Base-by-base conservation (phyloP, 2,329 filamentous ascomycete species). In the Mycosphaerella arachidis region DNA sequence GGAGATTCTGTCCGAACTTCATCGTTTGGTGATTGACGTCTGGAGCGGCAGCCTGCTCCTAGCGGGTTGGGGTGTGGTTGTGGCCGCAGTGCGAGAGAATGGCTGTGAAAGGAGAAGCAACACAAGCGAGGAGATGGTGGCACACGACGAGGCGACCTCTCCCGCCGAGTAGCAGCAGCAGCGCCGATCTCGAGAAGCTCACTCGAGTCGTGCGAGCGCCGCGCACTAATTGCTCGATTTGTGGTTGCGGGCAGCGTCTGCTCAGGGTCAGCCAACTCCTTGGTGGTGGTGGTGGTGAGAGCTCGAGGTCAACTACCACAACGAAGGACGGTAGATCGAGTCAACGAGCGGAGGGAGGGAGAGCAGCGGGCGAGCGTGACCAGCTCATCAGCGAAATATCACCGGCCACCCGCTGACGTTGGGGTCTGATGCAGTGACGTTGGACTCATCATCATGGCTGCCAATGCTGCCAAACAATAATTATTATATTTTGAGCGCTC, bases 1-100 rank as follows among this genome's bases (percentile, higher is more conserved):
- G 85, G 57, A 95, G 82, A 57, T 80, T 79, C 68, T 81, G 79
- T 6, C 78, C 79, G 65, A 81, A 80, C 69, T 80, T 67, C 65
- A 67, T 67, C 51, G 60, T 63, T 52, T 6, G 30, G 40, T n/a
- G 40, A n/a, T 4, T 43, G 40, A 43, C 16, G 40, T 4, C 8
- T 9, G 13, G n/a, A n/a, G 40, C 40, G n/a, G 37, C 7, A 43
- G 40, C 40, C 40, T 43, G 40, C 40, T 43, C 40, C 40, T n/a
- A 3, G 16, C 5, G 40, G 18, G 13, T n/a, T 12, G 35, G 35
- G 10, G 40, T 7, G 40, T 43, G 40, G 40, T 43, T 43, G 40
- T 43, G 13, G 40, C 8, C 40, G 40, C 13, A n/a, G n/a, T 43
- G 40, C 40, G 13, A 18, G 40, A 18, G 1, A 43, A 43, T 18